phyloP scores from a whole-genome alignment of 345 rosid species.

The Noccaea caerulescens region DNA sequence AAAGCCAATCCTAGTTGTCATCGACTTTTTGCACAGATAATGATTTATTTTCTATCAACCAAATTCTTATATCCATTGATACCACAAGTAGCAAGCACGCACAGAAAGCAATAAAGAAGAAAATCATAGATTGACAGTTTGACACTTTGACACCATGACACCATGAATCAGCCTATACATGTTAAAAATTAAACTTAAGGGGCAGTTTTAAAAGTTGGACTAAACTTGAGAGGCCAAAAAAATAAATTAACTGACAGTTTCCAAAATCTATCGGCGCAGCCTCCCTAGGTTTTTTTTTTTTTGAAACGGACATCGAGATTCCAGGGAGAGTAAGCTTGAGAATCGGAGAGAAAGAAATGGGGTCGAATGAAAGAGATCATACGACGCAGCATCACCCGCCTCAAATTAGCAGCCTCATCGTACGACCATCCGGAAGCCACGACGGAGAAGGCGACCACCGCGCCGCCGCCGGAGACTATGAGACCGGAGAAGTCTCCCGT shows the following conservation, averaged over 20 bases:
- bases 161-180: neutral
- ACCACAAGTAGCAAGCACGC: too few species aligned
- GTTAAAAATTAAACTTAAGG: neutral
- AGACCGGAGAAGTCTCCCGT: constrained; percentile 71
- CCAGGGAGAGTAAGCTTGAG: constrained; percentile 16
- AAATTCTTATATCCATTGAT: neutral
- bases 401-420: constrained; percentile 82
- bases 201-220: neutral
- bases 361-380: constrained; percentile 70
- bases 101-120: too few species aligned
- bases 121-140: too few species aligned
- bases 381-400: constrained; percentile 68
- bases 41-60: neutral
- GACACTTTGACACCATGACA: too few species aligned
- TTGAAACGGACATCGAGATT: constrained; percentile 41
- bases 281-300: constrained; percentile 30
- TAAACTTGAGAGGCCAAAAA: constrained; percentile 14
- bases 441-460: constrained; percentile 48
- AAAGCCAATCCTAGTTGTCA: constrained; percentile 3
- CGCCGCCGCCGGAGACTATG: constrained; percentile 58
- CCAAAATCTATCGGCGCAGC: constrained; percentile 25
- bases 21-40: neutral
- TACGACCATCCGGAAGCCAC: constrained; percentile 66
- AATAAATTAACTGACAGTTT: constrained; percentile 21
- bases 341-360: constrained; percentile 58